These are phyloP conservation scores for Rasamsonia emersonii DNA, from an alignment of 2,329 filamentous ascomycete species.

Conservation along the genomic window DNA sequence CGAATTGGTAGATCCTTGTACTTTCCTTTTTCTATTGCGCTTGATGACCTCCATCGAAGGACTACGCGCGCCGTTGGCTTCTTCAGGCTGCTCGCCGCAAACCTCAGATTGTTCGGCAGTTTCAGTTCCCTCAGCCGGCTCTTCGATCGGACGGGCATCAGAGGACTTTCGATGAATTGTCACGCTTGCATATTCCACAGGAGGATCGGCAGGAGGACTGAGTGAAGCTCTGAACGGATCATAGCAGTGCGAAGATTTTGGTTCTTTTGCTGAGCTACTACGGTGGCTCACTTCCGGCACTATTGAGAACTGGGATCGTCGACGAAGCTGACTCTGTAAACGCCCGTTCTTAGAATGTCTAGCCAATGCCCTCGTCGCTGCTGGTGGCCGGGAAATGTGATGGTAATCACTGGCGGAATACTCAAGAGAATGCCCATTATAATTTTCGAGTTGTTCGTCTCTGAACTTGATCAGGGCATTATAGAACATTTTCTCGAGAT, in stretches of 20 bases:
- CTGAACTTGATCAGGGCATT: slow-evolving; percentile 73
- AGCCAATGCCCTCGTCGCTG: slow-evolving; percentile 19
- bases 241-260: slow-evolving; percentile 52
- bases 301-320: slow-evolving; percentile 49
- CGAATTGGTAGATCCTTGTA: slow-evolving; percentile 34
- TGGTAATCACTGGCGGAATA: slow-evolving; percentile 90
- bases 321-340: slow-evolving; percentile 23
- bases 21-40: slow-evolving; percentile 24
- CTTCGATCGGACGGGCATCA: neutral
- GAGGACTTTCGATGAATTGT: slow-evolving; percentile 50
- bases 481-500: slow-evolving; percentile 92
- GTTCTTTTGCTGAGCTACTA: slow-evolving; percentile 42
- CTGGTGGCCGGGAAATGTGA: slow-evolving; percentile 47
- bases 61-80: slow-evolving; percentile 12
- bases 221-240: slow-evolving; percentile 73
- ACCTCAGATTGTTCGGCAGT: neutral
- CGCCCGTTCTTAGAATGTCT: slow-evolving; percentile 22
- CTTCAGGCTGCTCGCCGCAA: slow-evolving; percentile 4
- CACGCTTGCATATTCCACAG: slow-evolving; percentile 57
- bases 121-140: slow-evolving; percentile 6
- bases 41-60: slow-evolving; percentile 25
- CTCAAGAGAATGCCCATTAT: slow-evolving; percentile 63
- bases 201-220: slow-evolving; percentile 39
- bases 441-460: slow-evolving; percentile 79
- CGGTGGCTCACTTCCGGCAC: slow-evolving; percentile 45